phyloP scores from a whole-genome alignment of 768 basidiomycete species.

The Botryobasidium botryosum region DNA sequence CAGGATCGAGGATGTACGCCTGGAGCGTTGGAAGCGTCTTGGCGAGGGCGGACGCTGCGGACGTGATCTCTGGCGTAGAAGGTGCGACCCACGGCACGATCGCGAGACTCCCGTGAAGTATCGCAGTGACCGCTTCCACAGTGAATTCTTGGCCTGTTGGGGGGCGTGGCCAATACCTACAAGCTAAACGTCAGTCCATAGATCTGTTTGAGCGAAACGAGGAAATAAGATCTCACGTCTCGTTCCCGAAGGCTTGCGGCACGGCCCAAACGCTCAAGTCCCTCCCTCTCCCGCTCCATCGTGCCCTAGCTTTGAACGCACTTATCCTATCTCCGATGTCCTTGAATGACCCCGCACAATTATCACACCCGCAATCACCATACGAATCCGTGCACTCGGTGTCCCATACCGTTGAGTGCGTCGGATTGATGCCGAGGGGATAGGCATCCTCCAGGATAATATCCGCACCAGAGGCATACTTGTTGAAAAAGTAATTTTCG shows the following conservation, averaged over 20 bases:
- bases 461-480: slow-evolving; percentile 14
- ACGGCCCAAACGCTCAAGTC: slow-evolving; percentile 16
- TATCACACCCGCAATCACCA: slow-evolving; percentile 18
- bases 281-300: slow-evolving; percentile 4
- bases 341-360: slow-evolving; percentile 11
- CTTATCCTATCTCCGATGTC: slow-evolving; percentile 14
- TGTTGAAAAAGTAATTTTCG: slow-evolving; percentile 14
- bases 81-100: slow-evolving; percentile 9
- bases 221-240: slow-evolving; percentile 6
- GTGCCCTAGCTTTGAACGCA: slow-evolving; percentile 4
- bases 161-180: slow-evolving; percentile 10
- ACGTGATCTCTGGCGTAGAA: slow-evolving; percentile 8
- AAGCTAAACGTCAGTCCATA: not conserved
- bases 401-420: slow-evolving; percentile 13
- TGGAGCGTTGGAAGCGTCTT: slow-evolving; percentile 2
- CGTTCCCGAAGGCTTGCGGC: slow-evolving; percentile 16
- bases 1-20: not conserved
- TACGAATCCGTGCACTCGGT: slow-evolving; percentile 12
- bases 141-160: slow-evolving; percentile 12
- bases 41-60: slow-evolving; percentile 1
- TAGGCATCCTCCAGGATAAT: slow-evolving; percentile 11
- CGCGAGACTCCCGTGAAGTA: slow-evolving; percentile 9
- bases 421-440: slow-evolving; percentile 16
- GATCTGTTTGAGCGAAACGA: not conserved
- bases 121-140: not conserved